Evolutionary conservation across 768 basidiomycete species (phyloP).

Genomic region (Podaxis carcinomalis): DNA sequence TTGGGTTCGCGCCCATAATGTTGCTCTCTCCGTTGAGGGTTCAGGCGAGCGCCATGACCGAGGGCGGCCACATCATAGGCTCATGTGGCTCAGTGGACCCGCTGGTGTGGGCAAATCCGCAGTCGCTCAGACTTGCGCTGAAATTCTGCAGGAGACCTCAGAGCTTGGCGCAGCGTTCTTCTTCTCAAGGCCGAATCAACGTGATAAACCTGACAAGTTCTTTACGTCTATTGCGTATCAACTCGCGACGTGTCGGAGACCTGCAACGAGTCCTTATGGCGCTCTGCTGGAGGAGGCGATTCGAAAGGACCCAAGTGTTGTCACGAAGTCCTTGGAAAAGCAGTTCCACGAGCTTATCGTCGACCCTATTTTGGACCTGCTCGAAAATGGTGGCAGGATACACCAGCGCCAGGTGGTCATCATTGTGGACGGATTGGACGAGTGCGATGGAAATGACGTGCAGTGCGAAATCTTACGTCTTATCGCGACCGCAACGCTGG

Average conservation of each 20-base stretch:
- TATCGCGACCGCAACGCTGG: background rate
- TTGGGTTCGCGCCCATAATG: constrained; percentile 4
- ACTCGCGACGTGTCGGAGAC: constrained; percentile 12
- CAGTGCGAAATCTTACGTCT: constrained; percentile 14
- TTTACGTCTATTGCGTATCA: constrained; percentile 29
- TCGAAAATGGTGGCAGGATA: background rate
- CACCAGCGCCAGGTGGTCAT: constrained; percentile 4
- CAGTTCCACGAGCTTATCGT: constrained; percentile 17
- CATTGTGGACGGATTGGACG: constrained; percentile 25
- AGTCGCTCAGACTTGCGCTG: constrained; percentile 22
- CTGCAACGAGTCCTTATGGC: background rate
- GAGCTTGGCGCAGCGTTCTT: constrained; percentile 30
- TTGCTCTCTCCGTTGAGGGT: background rate
- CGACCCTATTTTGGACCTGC: constrained; percentile 7
- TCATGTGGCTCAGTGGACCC: constrained; percentile 20
- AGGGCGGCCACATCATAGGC: background rate
- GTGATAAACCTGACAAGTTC: constrained; percentile 20
- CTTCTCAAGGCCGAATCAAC: constrained; percentile 25
- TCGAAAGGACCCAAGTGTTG: constrained; percentile 15
- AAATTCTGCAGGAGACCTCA: constrained; percentile 12
- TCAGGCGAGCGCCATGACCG: background rate
- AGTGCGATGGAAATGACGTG: constrained; percentile 16
- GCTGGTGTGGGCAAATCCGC: constrained; percentile 26
- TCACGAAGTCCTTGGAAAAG: constrained; percentile 10
- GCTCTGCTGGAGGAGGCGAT: constrained; percentile 8